Evolutionary conservation across 2,329 filamentous ascomycete species (phyloP), one percentile per base, ranked within the genome.

Genomic region (Aspergillus japonicus): DNA sequence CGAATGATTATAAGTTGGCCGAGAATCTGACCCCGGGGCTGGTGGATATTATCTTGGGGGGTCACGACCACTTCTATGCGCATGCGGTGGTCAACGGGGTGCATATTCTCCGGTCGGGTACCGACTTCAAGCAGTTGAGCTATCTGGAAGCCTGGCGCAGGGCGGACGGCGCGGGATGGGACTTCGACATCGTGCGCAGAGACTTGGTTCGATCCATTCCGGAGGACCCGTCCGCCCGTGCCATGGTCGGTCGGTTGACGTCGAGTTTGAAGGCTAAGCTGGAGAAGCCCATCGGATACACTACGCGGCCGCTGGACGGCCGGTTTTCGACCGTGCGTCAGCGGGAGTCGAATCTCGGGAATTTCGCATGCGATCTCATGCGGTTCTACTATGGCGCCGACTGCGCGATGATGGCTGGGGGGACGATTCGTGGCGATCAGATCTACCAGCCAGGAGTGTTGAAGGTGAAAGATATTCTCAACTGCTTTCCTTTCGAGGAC

Each of bases 351-450:
- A 97, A 96, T 70, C 79, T 96, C 14, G 92, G 90, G 1, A 96
- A 96, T 75, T 96, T 96, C 73, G 89, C 96, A 3, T 95, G 90
- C 75, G 92, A 97, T 71, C 83, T 97, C 24, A 96, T 96, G 91
- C 85, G 91, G 7, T 87, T 87, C 62, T 89, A 96, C 71, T 92
- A 96, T 72, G 78, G 82, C 5, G 87, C 90, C 0, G 93, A 96
- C 67, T 96, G 91, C 71, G 85, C 87, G 31, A 82, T 96, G 63
- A 95, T 96, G 87, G 91, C 90, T 0, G 84, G 89, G 0, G 92
- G 92, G 0, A 96, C 92, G 0, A 91, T 96, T 56, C 85, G 92
- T 14, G 92, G 92, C 1, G 92, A 96, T 70, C 91, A 95, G 73
- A 87, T 96, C 33, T 96, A 96, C 68, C 87, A 91, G 0, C 90